Base-by-base conservation (phyloP, 768 basidiomycete species). In the Boletus speciosus region DNA sequence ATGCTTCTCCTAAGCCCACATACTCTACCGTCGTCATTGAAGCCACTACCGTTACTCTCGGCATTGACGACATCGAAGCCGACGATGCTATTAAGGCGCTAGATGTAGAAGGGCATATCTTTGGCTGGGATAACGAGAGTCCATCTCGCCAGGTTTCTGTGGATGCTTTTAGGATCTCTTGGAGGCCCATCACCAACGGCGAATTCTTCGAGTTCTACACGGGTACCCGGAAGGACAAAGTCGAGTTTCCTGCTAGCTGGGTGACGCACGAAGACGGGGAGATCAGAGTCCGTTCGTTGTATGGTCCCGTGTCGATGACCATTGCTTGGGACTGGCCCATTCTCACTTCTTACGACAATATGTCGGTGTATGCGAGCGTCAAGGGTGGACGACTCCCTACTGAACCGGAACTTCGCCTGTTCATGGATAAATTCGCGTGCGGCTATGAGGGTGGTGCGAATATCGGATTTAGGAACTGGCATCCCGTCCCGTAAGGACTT, bases 121-220 rank as follows among this genome's bases (percentile, higher is more conserved):
- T 90, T 69, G 93, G 94, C 0, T 94, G 96, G 97, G 97, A 99
- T 67, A 94, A 93, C 61, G 97, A 99, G 72, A 78, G 85, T 60
- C 92, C 94, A 2, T 74, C 75, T 58, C 74, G 85, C 23, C 66
- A 63, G 14, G 81, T 86, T n/a, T 59, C 78, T 0, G 84, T 97
- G 32, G 75, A 72, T 38, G 55, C 79, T 57, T 94, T 98, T 76
- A 78, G 76, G 61, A 86, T 97, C 38, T 86, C 88, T 39, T 88
- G 90, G 79, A 75, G 92, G 56, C 93, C 93, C 1, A 76, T 99
- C 35, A 92, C 87, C 51, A 99, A 98, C 58, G 85, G 84, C 10
- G 84, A 99, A 62, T 97, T 93, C 68, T 82, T 82, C 60, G 65
- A 78, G 35, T 92, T 87, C 67, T 87, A 84, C 65, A 61, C 62